phyloP scores from a whole-genome alignment of 1,284 basidiomycete species.

The Rhodotorula sp. region DNA sequence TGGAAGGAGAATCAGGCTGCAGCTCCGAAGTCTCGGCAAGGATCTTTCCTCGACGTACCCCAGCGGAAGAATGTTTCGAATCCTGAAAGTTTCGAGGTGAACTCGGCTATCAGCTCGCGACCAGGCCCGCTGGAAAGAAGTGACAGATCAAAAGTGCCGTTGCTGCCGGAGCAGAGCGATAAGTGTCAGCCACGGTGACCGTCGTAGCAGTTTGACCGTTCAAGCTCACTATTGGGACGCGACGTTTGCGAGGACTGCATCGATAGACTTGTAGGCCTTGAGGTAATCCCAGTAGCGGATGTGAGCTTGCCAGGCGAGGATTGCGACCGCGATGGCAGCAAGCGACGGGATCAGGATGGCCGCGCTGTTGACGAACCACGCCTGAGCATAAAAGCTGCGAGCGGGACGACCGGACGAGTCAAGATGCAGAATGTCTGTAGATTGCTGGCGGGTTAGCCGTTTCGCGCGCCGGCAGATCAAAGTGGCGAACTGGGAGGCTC shows the following conservation, averaged over 20 bases:
- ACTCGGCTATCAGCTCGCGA: background rate
- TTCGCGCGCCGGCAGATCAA: background rate
- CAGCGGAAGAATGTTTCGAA: conserved; percentile 27
- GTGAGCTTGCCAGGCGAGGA: conserved; percentile 3
- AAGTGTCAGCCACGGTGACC: too few relatives aligned
- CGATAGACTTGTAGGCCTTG: conserved; percentile 2
- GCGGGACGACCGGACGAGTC: conserved; percentile 26
- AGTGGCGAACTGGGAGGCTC: background rate
- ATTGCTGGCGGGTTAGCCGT: too few relatives aligned
- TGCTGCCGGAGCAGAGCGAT: background rate
- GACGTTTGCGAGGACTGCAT: background rate
- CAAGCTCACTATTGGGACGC: conserved; percentile 1
- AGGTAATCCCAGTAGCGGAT: conserved; percentile 3
- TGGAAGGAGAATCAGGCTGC: background rate
- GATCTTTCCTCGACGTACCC: background rate
- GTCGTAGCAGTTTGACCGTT: too few relatives aligned
- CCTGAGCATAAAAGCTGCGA: conserved; percentile 8
- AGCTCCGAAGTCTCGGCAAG: background rate
- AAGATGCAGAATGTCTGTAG: conserved; percentile 19
- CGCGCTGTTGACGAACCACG: conserved; percentile 17
- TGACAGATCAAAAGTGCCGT: conserved; percentile 5
- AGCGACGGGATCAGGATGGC: conserved; percentile 3
- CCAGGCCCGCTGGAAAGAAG: background rate
- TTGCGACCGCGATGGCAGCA: background rate
- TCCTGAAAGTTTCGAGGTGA: background rate